Evolutionary conservation across 2,329 filamentous ascomycete species (phyloP), one percentile per base, ranked within the genome.

Genomic region (Claviceps arundinis): DNA sequence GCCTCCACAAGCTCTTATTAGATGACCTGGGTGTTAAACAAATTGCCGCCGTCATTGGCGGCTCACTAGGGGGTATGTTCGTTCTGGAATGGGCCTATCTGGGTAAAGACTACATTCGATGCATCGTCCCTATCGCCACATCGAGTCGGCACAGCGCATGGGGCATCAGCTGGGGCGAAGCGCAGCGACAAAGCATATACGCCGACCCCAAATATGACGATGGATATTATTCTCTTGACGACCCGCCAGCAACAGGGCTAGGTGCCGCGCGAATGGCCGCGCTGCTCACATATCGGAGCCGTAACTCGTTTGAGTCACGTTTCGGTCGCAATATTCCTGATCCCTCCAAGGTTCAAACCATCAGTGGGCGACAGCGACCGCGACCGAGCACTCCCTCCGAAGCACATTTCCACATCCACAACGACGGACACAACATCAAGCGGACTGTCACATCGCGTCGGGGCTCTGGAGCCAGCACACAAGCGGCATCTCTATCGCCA

Each of bases 121-220:
- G 77, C 57, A 82, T 93, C 59, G 84, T 93, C 9, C 85, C 88
- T 14, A 91, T 94, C 60, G 88, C 88, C 22, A 93, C 88, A 5
- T 91, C 87, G 7, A 87, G 85, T 59, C 76, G 84, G 43, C 89
- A 93, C 67, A 91, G 87, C 61, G 88, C 88, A 5, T 94, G 88
- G 88, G 85, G 88, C 24, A 94, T 93, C 62, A 90, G 85, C 68
- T 94, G 88, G 88, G 87, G 87, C 43, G 88, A 93, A 65, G 87
- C 87, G 3, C 88, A 94, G 66, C 77, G 88, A 50, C 87, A 93
- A 70, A 90, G 86, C 75, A 97, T 98, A 65, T 98, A 97, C 70
- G 90, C 89, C 41, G 93, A 98, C 65, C 93, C 93, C 37, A 97
- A 96, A 72, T 98, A 98, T 67, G 89, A 96, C 56, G 90, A 97